Evolutionary conservation across 495 filamentous ascomycete genomes (phyloP), one percentile per base, ranked within the genome.

Genomic region (Talaromyces stipitatus): DNA sequence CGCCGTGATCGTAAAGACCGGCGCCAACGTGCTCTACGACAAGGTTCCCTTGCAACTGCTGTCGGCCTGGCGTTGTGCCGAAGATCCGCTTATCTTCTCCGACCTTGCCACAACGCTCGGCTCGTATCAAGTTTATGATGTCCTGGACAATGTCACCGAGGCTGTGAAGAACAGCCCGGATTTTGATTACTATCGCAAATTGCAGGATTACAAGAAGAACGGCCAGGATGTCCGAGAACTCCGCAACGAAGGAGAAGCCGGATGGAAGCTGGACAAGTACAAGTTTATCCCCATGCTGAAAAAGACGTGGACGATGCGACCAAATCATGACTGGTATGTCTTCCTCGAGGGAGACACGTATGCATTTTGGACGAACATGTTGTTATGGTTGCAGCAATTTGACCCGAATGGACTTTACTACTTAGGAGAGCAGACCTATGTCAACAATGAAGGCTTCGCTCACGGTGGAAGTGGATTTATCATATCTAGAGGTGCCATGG

Each of bases 271-370:
- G 48, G 82, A 86, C 64, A 82, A 81, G 61, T 85, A 80, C 69
- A 86, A 85, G 69, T 84, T 84, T 63, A 66, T 86, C 10, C 78
- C 79, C 16, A 78, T 80, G 66, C 71, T 84, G 55, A 74, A 79
- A 59, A 69, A 80, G 56, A 74, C 80, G 10, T 83, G 76, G 73
- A 63, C 66, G 30, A 68, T 76, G 76, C 69, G 72, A 6, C 78
- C 79, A 7, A 66, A 72, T 8, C 70, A 64, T 20, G 75, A 79
- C 30, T 86, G 81, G 80, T 86, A 81, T 61, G 73, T 84, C 36
- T 85, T 85, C 58, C 76, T 82, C 60, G 82, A 85, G 62, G 75
- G 75, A 14, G 82, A 86, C 62, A 83, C 82, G 0, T 85, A 83
- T 58, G 61, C 82, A 20, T 69, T 83, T 26, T 84, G 81, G 81